Evolutionary conservation across 73 alveolate species (phyloP).

Genomic region (Paramecium tetraurelia): DNA sequence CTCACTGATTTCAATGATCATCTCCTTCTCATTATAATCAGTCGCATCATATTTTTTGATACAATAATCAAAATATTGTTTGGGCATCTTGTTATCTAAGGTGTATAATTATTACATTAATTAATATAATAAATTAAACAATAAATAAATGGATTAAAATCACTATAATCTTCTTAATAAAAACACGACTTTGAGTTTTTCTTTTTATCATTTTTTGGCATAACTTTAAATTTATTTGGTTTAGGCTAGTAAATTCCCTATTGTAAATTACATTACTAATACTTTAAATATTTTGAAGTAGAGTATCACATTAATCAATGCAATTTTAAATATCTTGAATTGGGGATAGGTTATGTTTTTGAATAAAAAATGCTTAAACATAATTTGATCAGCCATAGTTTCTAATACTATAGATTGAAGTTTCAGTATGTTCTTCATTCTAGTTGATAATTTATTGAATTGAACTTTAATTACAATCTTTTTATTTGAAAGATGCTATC

Average conservation of each 20-base stretch:
- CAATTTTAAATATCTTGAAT: neutral
- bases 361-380: neutral
- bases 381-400: neutral
- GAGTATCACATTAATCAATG: neutral
- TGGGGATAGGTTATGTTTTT: neutral
- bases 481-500: neutral
- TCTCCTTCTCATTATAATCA: neutral
- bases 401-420: neutral
- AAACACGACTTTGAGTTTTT: neutral
- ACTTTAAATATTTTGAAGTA: neutral
- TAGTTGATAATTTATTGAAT: neutral
- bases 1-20: neutral
- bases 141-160: neutral
- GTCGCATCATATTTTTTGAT: neutral
- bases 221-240: neutral
- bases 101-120: neutral
- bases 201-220: neutral
- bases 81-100: neutral
- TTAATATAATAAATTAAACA: neutral
- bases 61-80: neutral
- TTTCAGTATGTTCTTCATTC: neutral
- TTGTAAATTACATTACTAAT: neutral
- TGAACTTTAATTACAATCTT: neutral
- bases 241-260: neutral
- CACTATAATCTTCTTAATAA: neutral